A percentile compares a stretch with the other conserved stretches of the same genome.
Conservation (phyloP, 2,329 filamentous ascomycete species). For the Dissoconium aciculare region DNA sequence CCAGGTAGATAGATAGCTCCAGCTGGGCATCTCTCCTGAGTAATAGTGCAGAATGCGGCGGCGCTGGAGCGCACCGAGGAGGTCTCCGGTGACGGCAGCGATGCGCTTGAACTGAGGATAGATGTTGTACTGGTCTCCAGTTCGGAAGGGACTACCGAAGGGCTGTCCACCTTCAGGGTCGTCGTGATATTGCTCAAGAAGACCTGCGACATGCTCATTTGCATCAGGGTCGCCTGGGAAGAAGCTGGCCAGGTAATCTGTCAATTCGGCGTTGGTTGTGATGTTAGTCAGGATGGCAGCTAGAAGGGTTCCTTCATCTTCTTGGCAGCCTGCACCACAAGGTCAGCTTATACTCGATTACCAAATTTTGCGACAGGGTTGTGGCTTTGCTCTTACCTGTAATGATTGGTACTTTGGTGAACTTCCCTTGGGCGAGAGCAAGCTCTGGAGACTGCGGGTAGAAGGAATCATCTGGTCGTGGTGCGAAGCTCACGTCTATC, state of each 20-base stretch:
- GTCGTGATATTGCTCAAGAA: conserved; percentile 50
- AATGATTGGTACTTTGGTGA: conserved; percentile 47
- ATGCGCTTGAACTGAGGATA: conserved; percentile 67
- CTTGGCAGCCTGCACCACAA: conserved; percentile 55
- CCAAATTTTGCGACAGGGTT: no score
- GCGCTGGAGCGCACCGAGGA: conserved; percentile 58
- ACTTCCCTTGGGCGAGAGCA: conserved; percentile 38
- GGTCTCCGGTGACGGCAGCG: conserved; percentile 56
- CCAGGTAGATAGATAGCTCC: conserved; percentile 65
- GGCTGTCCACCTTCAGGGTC: conserved; percentile 29
- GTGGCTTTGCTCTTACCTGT: conserved; percentile 53
- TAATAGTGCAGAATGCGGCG: conserved; percentile 45
- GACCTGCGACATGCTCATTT: conserved; percentile 28
- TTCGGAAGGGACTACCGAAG: conserved; percentile 58
- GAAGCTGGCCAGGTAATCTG: conserved; percentile 48
- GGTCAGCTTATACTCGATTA: no score
- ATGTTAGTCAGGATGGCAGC: conserved; percentile 52
- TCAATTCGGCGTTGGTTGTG: conserved; percentile 43
- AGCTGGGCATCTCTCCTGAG: conserved; percentile 28
- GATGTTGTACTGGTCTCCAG: conserved; percentile 50
- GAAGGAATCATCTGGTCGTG: conserved; percentile 51
- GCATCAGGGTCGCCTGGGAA: conserved; percentile 34
- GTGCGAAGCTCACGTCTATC: conserved; percentile 55
- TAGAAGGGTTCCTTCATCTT: conserved; percentile 58
- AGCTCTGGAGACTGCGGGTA: conserved; percentile 49